These are phyloP conservation scores for Eutypella sp. DNA, from an alignment of 2,329 filamentous ascomycete species.

Conservation along the genomic window DNA sequence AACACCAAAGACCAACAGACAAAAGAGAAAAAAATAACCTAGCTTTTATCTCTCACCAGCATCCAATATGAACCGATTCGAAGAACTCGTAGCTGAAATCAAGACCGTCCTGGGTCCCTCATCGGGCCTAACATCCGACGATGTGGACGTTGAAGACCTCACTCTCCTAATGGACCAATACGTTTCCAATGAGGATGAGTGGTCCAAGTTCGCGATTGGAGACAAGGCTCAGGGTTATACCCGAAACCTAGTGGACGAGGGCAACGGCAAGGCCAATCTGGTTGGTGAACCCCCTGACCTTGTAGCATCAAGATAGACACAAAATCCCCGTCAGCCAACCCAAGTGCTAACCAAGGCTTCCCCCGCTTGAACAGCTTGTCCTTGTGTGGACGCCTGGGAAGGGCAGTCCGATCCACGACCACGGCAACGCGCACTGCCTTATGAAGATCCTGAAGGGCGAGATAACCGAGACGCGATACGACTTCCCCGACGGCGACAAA, in stretches of 20 bases:
- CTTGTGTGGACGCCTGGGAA: slow-evolving; percentile 87
- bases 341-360: slow-evolving; percentile 16
- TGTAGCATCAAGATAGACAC: slow-evolving; percentile 6
- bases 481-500: slow-evolving; percentile 55
- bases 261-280: slow-evolving; percentile 63
- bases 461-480: slow-evolving; percentile 77
- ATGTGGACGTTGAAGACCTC: slow-evolving; percentile 71
- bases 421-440: slow-evolving; percentile 82
- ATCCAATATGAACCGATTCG: slow-evolving; percentile 47
- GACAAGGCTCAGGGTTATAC: slow-evolving; percentile 71
- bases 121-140: slow-evolving; percentile 75
- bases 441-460: slow-evolving; percentile 83
- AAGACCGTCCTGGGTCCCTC: slow-evolving; percentile 71
- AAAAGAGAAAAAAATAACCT: slow-evolving; percentile 1
- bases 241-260: slow-evolving; percentile 82
- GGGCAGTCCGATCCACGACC: slow-evolving; percentile 81
- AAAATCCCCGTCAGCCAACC: not conserved
- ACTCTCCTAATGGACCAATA: slow-evolving; percentile 71
- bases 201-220: slow-evolving; percentile 70
- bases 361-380: slow-evolving; percentile 64
- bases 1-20: too few species aligned
- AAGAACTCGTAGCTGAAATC: slow-evolving; percentile 67
- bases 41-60: slow-evolving; percentile 1
- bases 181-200: slow-evolving; percentile 62
- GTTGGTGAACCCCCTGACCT: slow-evolving; percentile 27